Evolutionary conservation across 768 basidiomycete species (phyloP), one percentile per base, ranked within the genome.

Genomic region (Plicaturopsis crispa): DNA sequence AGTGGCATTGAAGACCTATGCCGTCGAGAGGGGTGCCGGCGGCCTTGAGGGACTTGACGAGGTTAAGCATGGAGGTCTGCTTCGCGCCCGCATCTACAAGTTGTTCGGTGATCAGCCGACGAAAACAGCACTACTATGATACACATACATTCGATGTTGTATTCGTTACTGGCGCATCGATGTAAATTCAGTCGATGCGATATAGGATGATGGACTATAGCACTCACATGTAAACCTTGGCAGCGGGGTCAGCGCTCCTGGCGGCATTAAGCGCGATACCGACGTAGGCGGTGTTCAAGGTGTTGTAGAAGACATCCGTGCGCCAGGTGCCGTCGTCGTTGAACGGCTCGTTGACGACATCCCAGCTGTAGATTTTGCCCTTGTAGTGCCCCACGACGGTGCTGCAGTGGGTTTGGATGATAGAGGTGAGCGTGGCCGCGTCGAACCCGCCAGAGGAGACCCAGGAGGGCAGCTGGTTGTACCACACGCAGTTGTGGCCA

Each of bases 271-370:
- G 63, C n/a, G 77, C 77, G 30, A 67, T 61, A 7, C 59, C 49
- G 39, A 80, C 66, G 55, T 66, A 79, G n/a, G 54, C 49, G 4
- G 64, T 57, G n/a, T 69, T 67, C 18, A 70, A 61, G 2, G 66
- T 68, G 44, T 65, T 63, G 57, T 62, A 75, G 60, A 77, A 80
- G 12, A 80, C 65, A 37, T 67, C 58, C 14, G 56, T 39, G 31
- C 76, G 69, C 55, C 61, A 75, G 6, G 72, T 75, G 14, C 79
- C 77, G 46, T 79, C 65, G 22, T 79, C 78, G 46, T 77, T 73
- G 60, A 79, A 74, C 7, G 72, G 66, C 52, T 78, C 74, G 37
- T 76, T 78, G 38, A 75, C 55, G 24, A 75, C 72, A 48, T 75
- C 73, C 72, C 69, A 72, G 24, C 62, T 55, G 36, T 51, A 64